A percentile compares a stretch with the other conserved stretches of the same genome.
Conservation (phyloP, 495 filamentous ascomycete species). For the Jackrogersella minutella region DNA sequence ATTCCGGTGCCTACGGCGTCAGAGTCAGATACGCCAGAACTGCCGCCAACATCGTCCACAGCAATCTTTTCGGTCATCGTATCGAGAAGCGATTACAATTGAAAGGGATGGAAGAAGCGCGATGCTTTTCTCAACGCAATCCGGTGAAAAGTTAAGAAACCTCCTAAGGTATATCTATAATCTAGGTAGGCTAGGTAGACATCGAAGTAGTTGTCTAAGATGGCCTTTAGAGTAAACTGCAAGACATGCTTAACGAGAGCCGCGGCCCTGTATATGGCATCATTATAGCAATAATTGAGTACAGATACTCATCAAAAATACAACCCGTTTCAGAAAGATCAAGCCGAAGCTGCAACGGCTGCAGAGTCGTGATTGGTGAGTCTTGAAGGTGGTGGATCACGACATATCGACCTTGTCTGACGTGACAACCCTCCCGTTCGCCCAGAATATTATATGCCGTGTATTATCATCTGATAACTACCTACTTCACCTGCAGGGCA, state of each 20-base stretch:
- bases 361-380: constrained; percentile 27
- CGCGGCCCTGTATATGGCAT: constrained; percentile 21
- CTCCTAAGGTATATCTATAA: not conserved
- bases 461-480: too few relatives aligned
- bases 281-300: constrained; percentile 31
- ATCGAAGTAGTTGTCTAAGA: too few relatives aligned
- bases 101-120: not conserved
- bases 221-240: not conserved
- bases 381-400: constrained; percentile 24
- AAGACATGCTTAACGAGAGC: not conserved
- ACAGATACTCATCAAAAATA: constrained; percentile 11
- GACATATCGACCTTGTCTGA: constrained; percentile 34
- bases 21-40: constrained; percentile 36
- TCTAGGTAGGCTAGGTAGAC: not conserved
- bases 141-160: not conserved
- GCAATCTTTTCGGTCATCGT: constrained; percentile 27
- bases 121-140: not conserved
- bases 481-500: too few relatives aligned
- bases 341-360: constrained; percentile 18
- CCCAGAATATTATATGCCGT: constrained; percentile 11
- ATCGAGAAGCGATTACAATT: not conserved
- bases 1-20: constrained; percentile 45
- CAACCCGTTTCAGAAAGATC: constrained; percentile 9
- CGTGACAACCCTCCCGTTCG: constrained; percentile 17
- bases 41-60: constrained; percentile 7